phyloP scores from a whole-genome alignment of 2,329 filamentous ascomycete genomes.

The Arachnomyces sp. region DNA sequence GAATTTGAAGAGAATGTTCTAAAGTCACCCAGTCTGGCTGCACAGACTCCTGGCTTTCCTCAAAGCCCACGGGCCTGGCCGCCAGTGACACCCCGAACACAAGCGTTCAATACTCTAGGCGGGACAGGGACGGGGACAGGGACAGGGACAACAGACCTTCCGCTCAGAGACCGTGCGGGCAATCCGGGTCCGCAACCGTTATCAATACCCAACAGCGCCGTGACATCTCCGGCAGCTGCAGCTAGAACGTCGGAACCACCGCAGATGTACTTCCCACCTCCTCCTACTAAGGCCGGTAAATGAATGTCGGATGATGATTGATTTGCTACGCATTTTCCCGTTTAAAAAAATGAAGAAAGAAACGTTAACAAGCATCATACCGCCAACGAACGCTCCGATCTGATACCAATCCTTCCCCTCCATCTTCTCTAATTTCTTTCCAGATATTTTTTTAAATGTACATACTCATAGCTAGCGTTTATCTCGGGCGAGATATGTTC shows the following conservation, averaged over 20 bases:
- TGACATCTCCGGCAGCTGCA: constrained; percentile 11
- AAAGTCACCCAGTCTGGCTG: constrained; percentile 30
- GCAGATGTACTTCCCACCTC: constrained; percentile 38
- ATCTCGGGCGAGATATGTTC: no score
- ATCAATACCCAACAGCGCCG: constrained; percentile 8
- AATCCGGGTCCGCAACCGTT: constrained; percentile 13
- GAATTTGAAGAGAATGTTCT: constrained; percentile 26
- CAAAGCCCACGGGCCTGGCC: constrained; percentile 22
- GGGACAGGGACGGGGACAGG: no score
- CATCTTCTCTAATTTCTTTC: no score
- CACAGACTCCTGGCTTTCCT: constrained; percentile 23
- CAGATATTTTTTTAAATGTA: no score
- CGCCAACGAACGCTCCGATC: no score
- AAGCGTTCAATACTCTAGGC: constrained; percentile 34
- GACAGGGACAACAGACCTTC: constrained; percentile 33
- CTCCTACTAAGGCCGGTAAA: constrained; percentile 32
- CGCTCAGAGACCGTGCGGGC: constrained; percentile 27
- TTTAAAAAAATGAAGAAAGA: background rate
- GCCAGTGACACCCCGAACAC: constrained; percentile 35
- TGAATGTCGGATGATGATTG: no score
- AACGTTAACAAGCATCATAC: no score
- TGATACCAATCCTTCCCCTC: no score
- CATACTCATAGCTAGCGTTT: no score
- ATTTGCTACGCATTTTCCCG: background rate
- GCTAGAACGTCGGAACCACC: constrained; percentile 2